Conservation (phyloP, 169 alveolate genomes). For the Besnoitia besnoiti region DNA sequence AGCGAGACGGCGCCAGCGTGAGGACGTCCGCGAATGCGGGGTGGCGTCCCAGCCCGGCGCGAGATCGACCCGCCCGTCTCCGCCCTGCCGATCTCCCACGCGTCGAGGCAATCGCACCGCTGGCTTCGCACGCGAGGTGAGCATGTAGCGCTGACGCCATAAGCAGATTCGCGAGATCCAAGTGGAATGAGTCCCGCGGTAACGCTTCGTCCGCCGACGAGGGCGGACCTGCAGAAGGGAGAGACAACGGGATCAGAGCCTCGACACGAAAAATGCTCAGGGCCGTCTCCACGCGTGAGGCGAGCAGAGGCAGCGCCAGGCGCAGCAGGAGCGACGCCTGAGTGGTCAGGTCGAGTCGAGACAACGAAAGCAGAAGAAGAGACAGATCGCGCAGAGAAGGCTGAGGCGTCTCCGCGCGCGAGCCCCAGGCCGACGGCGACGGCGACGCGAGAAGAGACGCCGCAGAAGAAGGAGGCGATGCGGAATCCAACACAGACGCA, state of each 20-base stretch:
- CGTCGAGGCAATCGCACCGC: neutral
- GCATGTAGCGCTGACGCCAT: neutral
- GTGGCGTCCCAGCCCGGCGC: no score
- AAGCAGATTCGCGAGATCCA: neutral
- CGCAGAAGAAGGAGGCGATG: neutral
- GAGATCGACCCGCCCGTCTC: no score
- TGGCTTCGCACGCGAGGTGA: neutral
- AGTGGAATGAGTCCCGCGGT: neutral
- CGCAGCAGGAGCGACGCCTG: neutral
- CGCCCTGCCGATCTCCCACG: no score
- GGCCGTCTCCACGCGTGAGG: neutral
- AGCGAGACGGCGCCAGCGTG: neutral
- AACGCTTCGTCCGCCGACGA: neutral
- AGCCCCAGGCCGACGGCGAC: neutral
- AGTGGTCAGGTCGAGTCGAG: neutral
- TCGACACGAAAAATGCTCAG: neutral
- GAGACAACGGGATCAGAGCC: neutral
- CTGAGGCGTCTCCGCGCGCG: neutral
- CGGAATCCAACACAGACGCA: neutral
- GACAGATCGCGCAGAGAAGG: neutral
- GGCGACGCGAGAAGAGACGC: neutral
- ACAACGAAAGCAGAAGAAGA: neutral
- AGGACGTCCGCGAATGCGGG: no score
- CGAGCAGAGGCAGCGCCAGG: neutral
- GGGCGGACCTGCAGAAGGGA: neutral